phyloP scores from a whole-genome alignment of 352 stramenopile species.

The Globisporangium polare region DNA sequence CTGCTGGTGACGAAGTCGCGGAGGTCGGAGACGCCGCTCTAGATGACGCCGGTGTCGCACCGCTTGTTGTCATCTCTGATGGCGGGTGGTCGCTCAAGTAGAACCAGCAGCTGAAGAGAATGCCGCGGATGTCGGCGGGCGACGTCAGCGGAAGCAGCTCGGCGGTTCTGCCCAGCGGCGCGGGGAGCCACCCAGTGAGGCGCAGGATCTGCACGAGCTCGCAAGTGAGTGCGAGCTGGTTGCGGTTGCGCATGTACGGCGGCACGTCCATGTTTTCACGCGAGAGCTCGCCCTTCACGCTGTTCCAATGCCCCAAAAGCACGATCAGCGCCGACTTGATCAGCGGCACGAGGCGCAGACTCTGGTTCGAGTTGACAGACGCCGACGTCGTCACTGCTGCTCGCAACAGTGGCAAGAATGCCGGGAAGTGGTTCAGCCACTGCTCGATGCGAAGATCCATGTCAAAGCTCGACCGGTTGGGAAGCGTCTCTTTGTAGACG shows the following conservation, averaged over 20 bases:
- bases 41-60: slow-evolving; percentile 35
- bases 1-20: slow-evolving; percentile 37
- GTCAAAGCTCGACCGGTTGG: slow-evolving; percentile 80
- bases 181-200: slow-evolving; percentile 54
- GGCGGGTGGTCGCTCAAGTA: slow-evolving; percentile 77
- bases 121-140: slow-evolving; percentile 62
- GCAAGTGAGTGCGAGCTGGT: slow-evolving; percentile 64
- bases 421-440: slow-evolving; percentile 80
- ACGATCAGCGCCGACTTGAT: slow-evolving; percentile 77
- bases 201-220: slow-evolving; percentile 61
- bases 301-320: slow-evolving; percentile 80
- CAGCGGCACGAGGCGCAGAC: slow-evolving; percentile 58
- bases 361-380: slow-evolving; percentile 35
- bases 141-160: slow-evolving; percentile 68
- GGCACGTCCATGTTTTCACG: slow-evolving; percentile 69
- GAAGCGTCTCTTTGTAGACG: slow-evolving; percentile 77
- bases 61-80: slow-evolving; percentile 22
- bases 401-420: slow-evolving; percentile 60
- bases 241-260: slow-evolving; percentile 77
- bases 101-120: slow-evolving; percentile 84
- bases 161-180: slow-evolving; percentile 39
- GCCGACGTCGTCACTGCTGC: slow-evolving; percentile 33
- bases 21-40: slow-evolving; percentile 43
- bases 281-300: slow-evolving; percentile 60
- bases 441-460: slow-evolving; percentile 79